Base-by-base conservation (phyloP, 495 filamentous ascomycete genomes). In the Chaetomium cochliodes region DNA sequence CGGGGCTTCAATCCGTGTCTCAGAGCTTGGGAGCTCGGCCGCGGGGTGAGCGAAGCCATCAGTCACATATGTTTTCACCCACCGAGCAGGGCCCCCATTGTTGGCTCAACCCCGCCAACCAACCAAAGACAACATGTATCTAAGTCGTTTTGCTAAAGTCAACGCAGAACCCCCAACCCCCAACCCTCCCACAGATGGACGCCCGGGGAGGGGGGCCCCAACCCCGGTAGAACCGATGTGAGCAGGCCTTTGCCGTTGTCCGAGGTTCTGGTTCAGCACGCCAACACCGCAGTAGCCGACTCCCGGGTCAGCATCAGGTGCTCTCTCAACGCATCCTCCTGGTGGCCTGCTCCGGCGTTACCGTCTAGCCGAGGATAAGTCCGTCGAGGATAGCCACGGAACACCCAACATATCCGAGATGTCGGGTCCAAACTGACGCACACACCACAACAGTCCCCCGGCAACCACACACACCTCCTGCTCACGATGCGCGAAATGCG, bases 361-460 rank as follows among this genome's bases (percentile, higher is more conserved):
- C 67, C 64, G 61, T 67, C 56, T 66, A 71, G 67, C 69, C 69
- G 69, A 71, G 64, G 64, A 57, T 69, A 71, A 67, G 37, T 41
- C 42, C 49, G 47, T 47, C 37, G 11, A 15, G 37, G 30, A 47
- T 39, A 18, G 46, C 26, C 63, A 53, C 11, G 33, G 37, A 33
- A 33, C 30, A 41, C 5, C 49, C 42, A 60, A 47, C 59, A 62
- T 54, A 33, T 62, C 60, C 60, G 60, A 67, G 54, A 67, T 67
- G 33, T 67, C 55, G 59, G 65, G 59, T 25, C 33, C 33, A 37
- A 37, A 47, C n/a, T 20, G n/a, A 47, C 22, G 9, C 18, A 53
- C 47, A 55, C 55, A 28, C 15, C 23, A 18, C 58, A 44, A 30
- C 22, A 15, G 26, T 47, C 39, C 56, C 56, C 30, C 18, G 13